Conservation (phyloP, 345 rosid genomes). For the Salix suchowensis region DNA sequence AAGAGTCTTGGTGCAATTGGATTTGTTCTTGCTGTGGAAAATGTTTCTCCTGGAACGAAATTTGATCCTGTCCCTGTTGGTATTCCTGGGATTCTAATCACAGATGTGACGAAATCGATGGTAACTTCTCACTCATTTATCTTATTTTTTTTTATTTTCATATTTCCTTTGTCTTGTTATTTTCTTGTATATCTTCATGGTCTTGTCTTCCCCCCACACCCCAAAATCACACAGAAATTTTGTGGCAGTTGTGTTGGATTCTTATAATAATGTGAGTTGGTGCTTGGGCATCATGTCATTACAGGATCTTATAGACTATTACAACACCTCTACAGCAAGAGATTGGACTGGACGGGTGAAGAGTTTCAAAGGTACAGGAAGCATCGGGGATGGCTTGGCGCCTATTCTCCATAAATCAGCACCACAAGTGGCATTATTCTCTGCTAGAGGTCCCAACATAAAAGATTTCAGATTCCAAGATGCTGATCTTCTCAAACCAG, state of each 20-base stretch:
- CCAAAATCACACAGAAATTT: neutral
- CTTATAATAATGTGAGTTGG: conserved; percentile 2
- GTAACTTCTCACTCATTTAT: conserved; percentile 32
- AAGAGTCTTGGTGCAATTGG: conserved; percentile 93
- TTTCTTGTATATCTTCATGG: neutral
- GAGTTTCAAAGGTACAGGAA: conserved; percentile 77
- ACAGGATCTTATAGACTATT: conserved; percentile 90
- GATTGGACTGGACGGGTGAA: conserved; percentile 97
- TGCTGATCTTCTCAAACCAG: conserved; percentile 99
- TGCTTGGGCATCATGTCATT: conserved; percentile 12
- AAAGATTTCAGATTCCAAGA: conserved; percentile 92
- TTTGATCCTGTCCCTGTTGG: conserved; percentile 89
- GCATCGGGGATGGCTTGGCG: conserved; percentile 90
- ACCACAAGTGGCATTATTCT: conserved; percentile 92
- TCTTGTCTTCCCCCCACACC: neutral
- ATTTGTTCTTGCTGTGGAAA: conserved; percentile 98
- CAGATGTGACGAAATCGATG: conserved; percentile 77
- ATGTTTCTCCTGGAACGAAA: conserved; percentile 87
- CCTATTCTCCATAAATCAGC: conserved; percentile 96
- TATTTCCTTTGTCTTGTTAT: neutral
- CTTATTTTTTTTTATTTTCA: neutral
- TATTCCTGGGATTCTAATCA: conserved; percentile 83
- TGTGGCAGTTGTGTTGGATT: conserved; percentile 2
- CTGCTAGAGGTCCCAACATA: conserved; percentile 94
- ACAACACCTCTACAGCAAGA: conserved; percentile 81